Base-by-base conservation (phyloP, 257 asterid species). In the Perilla frutescens region DNA sequence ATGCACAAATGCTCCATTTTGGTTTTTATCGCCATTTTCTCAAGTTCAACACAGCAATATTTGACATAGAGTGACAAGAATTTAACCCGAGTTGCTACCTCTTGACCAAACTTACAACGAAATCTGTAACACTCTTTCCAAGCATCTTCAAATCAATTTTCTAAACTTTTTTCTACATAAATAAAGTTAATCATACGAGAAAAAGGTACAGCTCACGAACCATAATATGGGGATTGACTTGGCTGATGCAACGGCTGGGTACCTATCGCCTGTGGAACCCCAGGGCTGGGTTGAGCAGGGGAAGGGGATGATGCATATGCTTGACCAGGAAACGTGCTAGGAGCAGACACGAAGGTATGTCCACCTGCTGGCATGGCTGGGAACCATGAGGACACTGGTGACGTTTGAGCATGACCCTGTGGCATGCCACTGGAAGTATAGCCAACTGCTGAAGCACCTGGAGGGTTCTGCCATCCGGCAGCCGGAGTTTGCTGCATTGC, bases 401-500 rank as follows among this genome's bases (percentile, higher is more conserved):
- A 15, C 36, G 72, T 29, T 29, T 82, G 60, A 76, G 84, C 47
- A 59, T 85, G 87, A 51, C 64, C 72, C 68, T 70, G 75, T 56
- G 69, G 71, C 48, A 75, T 34, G 62, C 71, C 74, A 66, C 81
- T 72, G 44, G 83, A 53, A 15, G 72, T 50, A 68, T 79, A 82
- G 54, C 85, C 87, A 68, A 71, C 80, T 2, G 37, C 75, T 15
- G 86, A 40, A 64, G 78, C 80, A 62, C 80, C 73, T 59, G 68
- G 85, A 73, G 85, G 68, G 75, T 80, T 82, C 68, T 76, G 84
- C 90, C 89, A 86, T 77, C 51, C 73, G 41, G 58, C 45, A 60
- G 73, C 81, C 20, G 88, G 63, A 66, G 81, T 14, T 74, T 83
- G 94, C 62, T 84, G 97, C 88, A 79, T 66, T 34, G 87, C 85